Percentiles rank a stretch among this genome's conserved stretches.
Evolutionary conservation across 768 basidiomycete genomes (phyloP).

Genomic region (Infundibulicybe gibba): DNA sequence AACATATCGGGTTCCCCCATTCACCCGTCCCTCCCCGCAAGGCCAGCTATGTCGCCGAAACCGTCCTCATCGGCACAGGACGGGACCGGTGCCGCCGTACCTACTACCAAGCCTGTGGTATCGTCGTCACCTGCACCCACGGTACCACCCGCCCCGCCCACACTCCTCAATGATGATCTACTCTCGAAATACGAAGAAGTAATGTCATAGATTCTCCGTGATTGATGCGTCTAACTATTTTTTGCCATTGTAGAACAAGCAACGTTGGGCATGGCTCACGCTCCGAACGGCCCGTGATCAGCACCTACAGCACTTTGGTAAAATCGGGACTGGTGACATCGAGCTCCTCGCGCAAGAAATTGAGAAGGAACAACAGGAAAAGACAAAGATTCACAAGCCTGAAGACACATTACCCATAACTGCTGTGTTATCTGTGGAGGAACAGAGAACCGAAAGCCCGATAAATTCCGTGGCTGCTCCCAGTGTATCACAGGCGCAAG

Average conservation of each 20-base stretch:
- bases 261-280: slow-evolving; percentile 77
- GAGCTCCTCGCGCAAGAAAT: slow-evolving; percentile 47
- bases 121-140: slow-evolving; percentile 23
- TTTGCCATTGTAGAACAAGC: slow-evolving; percentile 74
- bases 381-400: slow-evolving; percentile 31
- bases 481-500: slow-evolving; percentile 15
- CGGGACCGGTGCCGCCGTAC: slow-evolving; percentile 24
- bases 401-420: slow-evolving; percentile 27
- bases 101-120: slow-evolving; percentile 16
- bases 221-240: slow-evolving; percentile 1
- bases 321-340: slow-evolving; percentile 78
- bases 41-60: slow-evolving; percentile 45
- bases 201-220: slow-evolving; percentile 8
- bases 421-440: slow-evolving; percentile 21
- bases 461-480: slow-evolving; percentile 9
- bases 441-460: slow-evolving; percentile 30
- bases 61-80: slow-evolving; percentile 15
- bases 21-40: slow-evolving; percentile 71
- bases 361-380: slow-evolving; percentile 42
- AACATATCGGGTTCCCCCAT: slow-evolving; percentile 37
- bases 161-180: slow-evolving; percentile 40
- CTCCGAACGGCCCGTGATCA: slow-evolving; percentile 73
- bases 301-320: slow-evolving; percentile 74
- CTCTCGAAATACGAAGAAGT: slow-evolving; percentile 65
- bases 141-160: slow-evolving; percentile 19